Conservation (phyloP, 2,329 filamentous ascomycete species). For the Talaromyces sp. region DNA sequence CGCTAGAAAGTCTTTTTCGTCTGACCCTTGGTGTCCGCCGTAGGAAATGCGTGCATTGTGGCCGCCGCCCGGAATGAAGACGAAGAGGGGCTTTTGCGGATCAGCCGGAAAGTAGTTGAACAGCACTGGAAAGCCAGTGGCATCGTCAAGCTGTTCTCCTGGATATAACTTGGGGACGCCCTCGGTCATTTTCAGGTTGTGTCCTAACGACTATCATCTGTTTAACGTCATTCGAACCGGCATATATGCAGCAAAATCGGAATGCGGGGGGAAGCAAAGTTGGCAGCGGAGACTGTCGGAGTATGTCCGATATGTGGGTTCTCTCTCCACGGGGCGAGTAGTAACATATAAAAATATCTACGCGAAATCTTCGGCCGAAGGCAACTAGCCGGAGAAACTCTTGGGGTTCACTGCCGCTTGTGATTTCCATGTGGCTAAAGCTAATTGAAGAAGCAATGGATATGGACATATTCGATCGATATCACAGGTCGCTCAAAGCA, state of each 20-base stretch:
- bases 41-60: conserved; percentile 18
- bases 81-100: conserved; percentile 10
- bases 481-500: no score
- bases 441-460: no score
- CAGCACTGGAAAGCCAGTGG: conserved; percentile 5
- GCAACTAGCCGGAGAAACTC: no score
- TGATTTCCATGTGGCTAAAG: neutral
- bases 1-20: conserved; percentile 13
- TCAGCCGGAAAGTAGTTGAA: conserved; percentile 11
- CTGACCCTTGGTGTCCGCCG: conserved; percentile 15
- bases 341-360: no score
- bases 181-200: neutral
- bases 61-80: conserved; percentile 15
- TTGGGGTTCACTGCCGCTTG: neutral
- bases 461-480: no score
- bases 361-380: no score
- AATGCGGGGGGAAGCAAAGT: neutral
- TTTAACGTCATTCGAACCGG: neutral
- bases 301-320: neutral
- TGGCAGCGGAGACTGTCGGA: neutral
- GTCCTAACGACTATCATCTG: neutral
- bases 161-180: conserved; percentile 1
- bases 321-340: no score
- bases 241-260: neutral
- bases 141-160: conserved; percentile 8